Percentiles rank a stretch among this genome's conserved stretches.
These are phyloP conservation scores for Solanum ahanhuiri DNA, from an alignment of 257 asterid species.

Conservation along the genomic window DNA sequence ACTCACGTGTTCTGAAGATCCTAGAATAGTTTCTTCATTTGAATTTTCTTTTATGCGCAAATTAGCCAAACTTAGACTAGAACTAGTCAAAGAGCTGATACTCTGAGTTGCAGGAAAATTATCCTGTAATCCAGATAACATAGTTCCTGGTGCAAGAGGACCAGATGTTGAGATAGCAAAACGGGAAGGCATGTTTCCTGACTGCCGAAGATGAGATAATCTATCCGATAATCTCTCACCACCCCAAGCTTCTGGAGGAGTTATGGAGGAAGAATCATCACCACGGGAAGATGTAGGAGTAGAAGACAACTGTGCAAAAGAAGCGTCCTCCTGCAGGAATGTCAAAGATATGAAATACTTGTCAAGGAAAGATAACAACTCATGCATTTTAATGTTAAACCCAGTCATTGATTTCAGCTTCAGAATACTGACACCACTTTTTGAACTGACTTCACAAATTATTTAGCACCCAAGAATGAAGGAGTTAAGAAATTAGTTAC, in stretches of 20 bases:
- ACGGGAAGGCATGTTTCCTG: slow-evolving; percentile 60
- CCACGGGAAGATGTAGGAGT: slow-evolving; percentile 39
- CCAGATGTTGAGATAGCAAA: slow-evolving; percentile 46
- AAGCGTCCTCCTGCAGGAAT: slow-evolving; percentile 54
- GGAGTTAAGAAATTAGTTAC: not conserved
- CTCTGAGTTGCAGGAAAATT: slow-evolving; percentile 33
- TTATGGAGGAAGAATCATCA: slow-evolving; percentile 56
- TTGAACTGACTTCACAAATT: not conserved
- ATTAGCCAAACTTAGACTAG: slow-evolving; percentile 43
- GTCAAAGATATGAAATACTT: not conserved
- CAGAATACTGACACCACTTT: not conserved
- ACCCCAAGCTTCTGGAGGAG: slow-evolving; percentile 99
- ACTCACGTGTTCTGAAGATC: slow-evolving; percentile 36
- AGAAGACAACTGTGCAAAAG: slow-evolving; percentile 48
- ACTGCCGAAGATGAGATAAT: slow-evolving; percentile 46
- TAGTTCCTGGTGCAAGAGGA: slow-evolving; percentile 44
- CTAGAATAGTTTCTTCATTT: slow-evolving; percentile 32
- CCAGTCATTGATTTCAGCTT: not conserved
- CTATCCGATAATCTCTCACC: slow-evolving; percentile 75
- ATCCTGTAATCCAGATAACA: slow-evolving; percentile 61
- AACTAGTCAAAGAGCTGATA: slow-evolving; percentile 32
- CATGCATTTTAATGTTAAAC: not conserved
- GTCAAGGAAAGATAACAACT: not conserved
- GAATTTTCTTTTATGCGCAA: slow-evolving; percentile 25
- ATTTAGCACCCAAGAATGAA: not conserved